Base-by-base conservation (phyloP, 192 early-diverging fungal species). In the Coemansia guatemalensis region DNA sequence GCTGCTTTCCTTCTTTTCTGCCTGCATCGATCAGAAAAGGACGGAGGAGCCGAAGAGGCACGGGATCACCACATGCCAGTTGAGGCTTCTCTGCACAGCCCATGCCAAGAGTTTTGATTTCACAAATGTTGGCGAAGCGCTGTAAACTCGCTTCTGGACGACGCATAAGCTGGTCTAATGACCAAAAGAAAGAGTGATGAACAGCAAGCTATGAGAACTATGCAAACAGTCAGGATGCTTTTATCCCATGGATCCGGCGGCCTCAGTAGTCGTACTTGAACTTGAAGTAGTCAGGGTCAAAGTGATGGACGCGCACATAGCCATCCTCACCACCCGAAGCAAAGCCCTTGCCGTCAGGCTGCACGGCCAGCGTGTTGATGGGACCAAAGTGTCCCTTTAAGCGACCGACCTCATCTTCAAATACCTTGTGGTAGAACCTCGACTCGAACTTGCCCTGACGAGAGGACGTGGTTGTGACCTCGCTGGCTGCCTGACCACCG, bases 371-470 rank as follows among this genome's bases (percentile, higher is more conserved):
- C 17, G 96, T 99, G 83, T 99, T 99, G 82, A 99, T 98, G 41
- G 97, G 97, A 68, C 97, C 97, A 78, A 99, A 99, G 70, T 99
- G 97, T 24, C 97, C 97, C 85, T 92, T 93, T 41, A 95, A 92
- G 67, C 95, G 89, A 55, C 95, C 95, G 53, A 97, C 92, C 80
- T 99, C 96, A 71, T 96, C 94, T 68, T 96, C 92, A 60, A 97
- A 89, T 61, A 95, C 87, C 69, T 91, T 89, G 84, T 99, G 97
- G 88, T 89, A 99, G 88, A 99, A 98, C 52, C 93, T 82, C 67
- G 87, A 89, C 82, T 99, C 97, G 80, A 99, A 99, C 82, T 98
- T 96, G 71, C 95, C 96, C 75, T 90, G 88, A 71, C 91, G 86
- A 58, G 87, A 86, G 35, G 87, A 86, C 21, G 95, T 97, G 29